Conservation (phyloP, 163 green algal genomes). For the Coccomyxa subellipsoidea region DNA sequence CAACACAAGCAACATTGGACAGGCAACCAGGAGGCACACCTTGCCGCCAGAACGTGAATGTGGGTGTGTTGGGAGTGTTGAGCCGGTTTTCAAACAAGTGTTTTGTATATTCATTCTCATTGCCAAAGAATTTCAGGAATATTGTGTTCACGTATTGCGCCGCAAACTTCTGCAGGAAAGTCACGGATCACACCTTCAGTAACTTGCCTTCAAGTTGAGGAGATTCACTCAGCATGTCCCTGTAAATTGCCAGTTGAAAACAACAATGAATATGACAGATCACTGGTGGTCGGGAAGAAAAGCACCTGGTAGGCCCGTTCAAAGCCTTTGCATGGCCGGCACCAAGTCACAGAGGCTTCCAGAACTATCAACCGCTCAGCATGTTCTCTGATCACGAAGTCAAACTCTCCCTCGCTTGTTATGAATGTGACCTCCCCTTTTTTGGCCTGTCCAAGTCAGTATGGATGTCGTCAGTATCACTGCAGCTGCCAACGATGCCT, state of each 20-base stretch:
- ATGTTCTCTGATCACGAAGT: constrained; percentile 32
- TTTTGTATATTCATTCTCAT: constrained; percentile 56
- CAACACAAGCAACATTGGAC: neutral
- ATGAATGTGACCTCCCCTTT: constrained; percentile 40
- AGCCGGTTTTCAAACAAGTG: constrained; percentile 50
- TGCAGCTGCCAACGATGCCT: neutral
- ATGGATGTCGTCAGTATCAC: neutral
- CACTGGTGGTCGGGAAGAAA: neutral
- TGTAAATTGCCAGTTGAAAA: too few relatives aligned
- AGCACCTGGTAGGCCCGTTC: constrained; percentile 38
- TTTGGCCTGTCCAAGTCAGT: constrained; percentile 8
- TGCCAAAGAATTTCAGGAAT: constrained; percentile 62
- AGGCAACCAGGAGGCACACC: constrained; percentile 16
- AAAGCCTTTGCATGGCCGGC: constrained; percentile 58
- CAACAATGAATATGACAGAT: too few relatives aligned
- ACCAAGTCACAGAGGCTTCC: constrained; percentile 55
- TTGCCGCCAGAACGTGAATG: constrained; percentile 54
- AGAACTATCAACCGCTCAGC: constrained; percentile 46
- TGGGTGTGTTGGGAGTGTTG: constrained; percentile 39
- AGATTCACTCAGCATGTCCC: too few relatives aligned
- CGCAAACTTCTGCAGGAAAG: constrained; percentile 41
- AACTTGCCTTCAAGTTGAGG: neutral
- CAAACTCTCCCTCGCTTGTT: constrained; percentile 39
- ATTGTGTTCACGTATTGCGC: constrained; percentile 37
- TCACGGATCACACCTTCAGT: neutral